phyloP scores from a whole-genome alignment of 345 rosid species.

The Eucalyptus tenuipes region DNA sequence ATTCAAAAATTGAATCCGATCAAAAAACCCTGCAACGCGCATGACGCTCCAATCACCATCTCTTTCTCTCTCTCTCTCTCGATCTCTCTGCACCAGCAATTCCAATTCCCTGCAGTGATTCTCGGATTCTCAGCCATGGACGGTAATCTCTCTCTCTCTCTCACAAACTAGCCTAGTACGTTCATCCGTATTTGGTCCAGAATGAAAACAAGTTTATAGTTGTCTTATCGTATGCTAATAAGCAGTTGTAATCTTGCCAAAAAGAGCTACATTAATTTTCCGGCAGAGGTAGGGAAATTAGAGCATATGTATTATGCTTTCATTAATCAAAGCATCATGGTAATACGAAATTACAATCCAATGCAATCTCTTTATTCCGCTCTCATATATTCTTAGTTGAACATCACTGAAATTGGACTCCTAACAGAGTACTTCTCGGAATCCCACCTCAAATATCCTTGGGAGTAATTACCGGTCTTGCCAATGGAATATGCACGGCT shows the following conservation, averaged over 20 bases:
- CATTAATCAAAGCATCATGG: not conserved
- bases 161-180: not conserved
- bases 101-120: not conserved
- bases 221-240: not conserved
- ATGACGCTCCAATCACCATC: not conserved
- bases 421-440: not conserved
- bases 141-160: not conserved
- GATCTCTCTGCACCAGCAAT: not conserved
- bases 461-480: not conserved
- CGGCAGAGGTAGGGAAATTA: not conserved
- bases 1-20: conserved; percentile 31
- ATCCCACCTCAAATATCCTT: not conserved
- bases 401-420: not conserved
- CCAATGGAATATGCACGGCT: not conserved
- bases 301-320: not conserved
- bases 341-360: not conserved
- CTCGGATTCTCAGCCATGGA: not conserved
- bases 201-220: not conserved
- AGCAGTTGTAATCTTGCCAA: not conserved
- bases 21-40: not conserved
- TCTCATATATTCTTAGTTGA: not conserved
- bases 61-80: not conserved
- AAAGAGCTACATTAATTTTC: not conserved
- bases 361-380: not conserved
- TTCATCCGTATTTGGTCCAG: not conserved